Evolutionary conservation across 2,329 filamentous ascomycete genomes (phyloP), one percentile per base, ranked within the genome.

Genomic region (Xylaria digitata): DNA sequence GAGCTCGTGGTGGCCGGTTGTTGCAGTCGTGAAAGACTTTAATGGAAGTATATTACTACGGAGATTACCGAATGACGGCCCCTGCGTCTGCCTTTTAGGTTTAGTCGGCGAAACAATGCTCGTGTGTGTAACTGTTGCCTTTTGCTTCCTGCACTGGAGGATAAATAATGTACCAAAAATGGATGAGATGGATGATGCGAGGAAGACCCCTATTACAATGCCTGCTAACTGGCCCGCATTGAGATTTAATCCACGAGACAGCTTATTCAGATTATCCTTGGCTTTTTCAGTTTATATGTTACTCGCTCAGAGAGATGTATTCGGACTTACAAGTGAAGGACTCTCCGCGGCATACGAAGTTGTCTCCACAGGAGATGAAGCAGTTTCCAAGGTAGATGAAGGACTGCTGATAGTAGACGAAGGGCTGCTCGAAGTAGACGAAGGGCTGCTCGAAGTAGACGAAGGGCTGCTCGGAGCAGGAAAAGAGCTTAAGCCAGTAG

Each of bases 211-310:
- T 4, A 70, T 37, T 2, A 71, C 23, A 45, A 71, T 69, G 13
- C 68, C 70, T 32, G 60, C 70, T 8, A 71, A 57, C 37, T 71
- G 63, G 9, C 64, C 66, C 15, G 58, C 19, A 45, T 61, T 26
- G 7, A 71, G 30, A 32, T 45, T 55, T 17, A 66, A 65, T 26
- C 34, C 32, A 6, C 37, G 15, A 15, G 61, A 46, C 8, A 15
- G 19, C 11, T 5, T 7, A 37, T 46, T 58, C 17, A 4, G 40
- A 53, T 23, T 15, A 48, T 30, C 50, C 54, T 70, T 64, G 32
- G 32, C 9, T 21, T 68, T 34, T 30, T 67, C 45, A 67, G 58
- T 21, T 6, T 17, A 21, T 48, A 43, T 2, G 21, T 26, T 59
- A 11, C 19, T 30, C 6, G 5, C n/a, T 4, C 37, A 32, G 23